These are phyloP conservation scores for Candida saitoana DNA, from an alignment of 805 yeast species.

Conservation along the genomic window DNA sequence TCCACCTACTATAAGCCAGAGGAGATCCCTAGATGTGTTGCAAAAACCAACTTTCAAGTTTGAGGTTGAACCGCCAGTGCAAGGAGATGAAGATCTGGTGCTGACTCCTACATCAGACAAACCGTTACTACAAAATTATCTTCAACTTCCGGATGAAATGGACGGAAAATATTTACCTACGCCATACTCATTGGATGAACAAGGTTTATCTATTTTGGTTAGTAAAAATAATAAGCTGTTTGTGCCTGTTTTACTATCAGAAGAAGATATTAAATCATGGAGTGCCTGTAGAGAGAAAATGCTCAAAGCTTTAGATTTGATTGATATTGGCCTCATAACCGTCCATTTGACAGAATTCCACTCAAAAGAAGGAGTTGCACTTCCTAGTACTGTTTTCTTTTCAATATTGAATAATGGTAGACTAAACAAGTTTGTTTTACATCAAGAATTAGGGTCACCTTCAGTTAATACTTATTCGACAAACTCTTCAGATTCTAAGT, in stretches of 20 bases:
- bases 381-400: constrained; percentile 48
- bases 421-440: constrained; percentile 31
- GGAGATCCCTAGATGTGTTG: not conserved
- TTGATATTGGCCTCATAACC: constrained; percentile 28
- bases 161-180: constrained; percentile 24
- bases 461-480: constrained; percentile 39
- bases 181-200: constrained; percentile 2
- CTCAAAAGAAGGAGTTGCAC: constrained; percentile 50
- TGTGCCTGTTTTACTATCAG: constrained; percentile 37
- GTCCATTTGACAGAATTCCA: constrained; percentile 70
- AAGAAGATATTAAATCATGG: constrained; percentile 16
- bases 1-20: not conserved
- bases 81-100: not conserved
- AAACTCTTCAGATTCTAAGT: constrained; percentile 52
- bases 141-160: constrained; percentile 15
- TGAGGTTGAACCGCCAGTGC: not conserved
- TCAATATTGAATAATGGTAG: constrained; percentile 28
- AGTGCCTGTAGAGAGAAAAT: constrained; percentile 39
- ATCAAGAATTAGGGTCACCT: constrained; percentile 31
- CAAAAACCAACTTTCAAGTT: not conserved
- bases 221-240: constrained; percentile 62
- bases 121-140: not conserved
- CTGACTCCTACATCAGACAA: constrained; percentile 1
- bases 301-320: constrained; percentile 32
- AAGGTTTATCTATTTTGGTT: constrained; percentile 31